Conservation (phyloP, 805 yeast genomes). For the Cyberlindnera maclurae region DNA sequence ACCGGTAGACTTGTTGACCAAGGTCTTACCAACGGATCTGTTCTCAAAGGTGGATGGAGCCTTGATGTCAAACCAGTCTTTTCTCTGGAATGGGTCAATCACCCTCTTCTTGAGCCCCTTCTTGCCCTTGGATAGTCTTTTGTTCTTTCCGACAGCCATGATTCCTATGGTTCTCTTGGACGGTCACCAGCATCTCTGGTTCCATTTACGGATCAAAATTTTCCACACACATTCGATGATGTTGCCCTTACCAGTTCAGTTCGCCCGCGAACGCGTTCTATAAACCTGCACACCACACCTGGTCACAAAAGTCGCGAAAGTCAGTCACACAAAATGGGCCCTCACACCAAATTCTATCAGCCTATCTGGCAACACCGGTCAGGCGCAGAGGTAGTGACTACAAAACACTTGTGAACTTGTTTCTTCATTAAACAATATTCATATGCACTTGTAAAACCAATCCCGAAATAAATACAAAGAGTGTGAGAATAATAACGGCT, state of each 20-base stretch:
- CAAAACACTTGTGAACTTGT: slow-evolving; percentile 27
- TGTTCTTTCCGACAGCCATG: slow-evolving; percentile 78
- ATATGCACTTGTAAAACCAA: slow-evolving; percentile 23
- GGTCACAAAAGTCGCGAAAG: slow-evolving; percentile 1
- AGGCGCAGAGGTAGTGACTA: too few relatives aligned
- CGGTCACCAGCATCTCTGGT: not conserved
- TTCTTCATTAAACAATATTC: slow-evolving; percentile 35
- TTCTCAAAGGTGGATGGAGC: slow-evolving; percentile 98
- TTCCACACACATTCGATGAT: slow-evolving; percentile 7
- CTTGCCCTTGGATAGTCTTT: slow-evolving; percentile 81
- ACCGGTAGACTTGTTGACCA: slow-evolving; percentile 98
- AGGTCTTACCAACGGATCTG: slow-evolving; percentile 98
- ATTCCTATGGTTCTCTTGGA: not conserved
- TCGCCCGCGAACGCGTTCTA: too few relatives aligned
- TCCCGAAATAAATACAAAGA: slow-evolving; percentile 17
- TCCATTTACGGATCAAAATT: slow-evolving; percentile 3
- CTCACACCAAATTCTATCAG: too few relatives aligned
- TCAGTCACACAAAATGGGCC: not conserved
- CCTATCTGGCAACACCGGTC: too few relatives aligned
- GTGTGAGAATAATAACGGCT: slow-evolving; percentile 5
- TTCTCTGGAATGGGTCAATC: slow-evolving; percentile 98
- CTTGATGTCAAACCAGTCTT: slow-evolving; percentile 97
- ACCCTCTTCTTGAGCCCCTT: slow-evolving; percentile 99
- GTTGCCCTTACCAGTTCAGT: not conserved
- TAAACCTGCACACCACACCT: too few relatives aligned